Base-by-base conservation (phyloP, 345 rosid genomes). In the Raphanus sativus region DNA sequence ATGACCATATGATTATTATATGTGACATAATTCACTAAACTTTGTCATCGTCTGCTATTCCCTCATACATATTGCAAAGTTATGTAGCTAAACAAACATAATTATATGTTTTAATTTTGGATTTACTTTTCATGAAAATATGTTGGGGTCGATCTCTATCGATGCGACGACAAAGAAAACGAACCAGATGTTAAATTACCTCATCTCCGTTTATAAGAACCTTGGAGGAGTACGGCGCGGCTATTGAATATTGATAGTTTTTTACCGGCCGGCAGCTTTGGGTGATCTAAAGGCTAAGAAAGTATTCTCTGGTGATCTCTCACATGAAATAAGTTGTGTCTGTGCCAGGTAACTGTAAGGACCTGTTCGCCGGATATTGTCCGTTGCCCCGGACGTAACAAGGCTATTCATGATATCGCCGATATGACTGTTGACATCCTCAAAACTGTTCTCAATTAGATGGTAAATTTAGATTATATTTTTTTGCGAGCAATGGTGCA, bases 341-440 rank as follows among this genome's bases (percentile, higher is more conserved):
- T 0, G 55, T 1, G 17, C 75, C 76, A 0, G 8, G 0, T 32
- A 0, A 2, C 24, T 77, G 76, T 48, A 40, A 71, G 40, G 5
- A 5, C 1, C 76, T 21, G 52, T 75, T 67, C 12, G 26, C 73
- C 2, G 66, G 60, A 21, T 3, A 1, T 6, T 32, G 21, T 50
- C 71, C 71, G 12, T 34, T 21, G 1, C 65, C 70, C 2, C 50
- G 2, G 0, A 34, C 77, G 61, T 50, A 65, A 71, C 66, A 45
- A 59, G 26, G 74, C 24, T 5, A 40, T 24, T 3, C 80, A 80
- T 71, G 77, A 76, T 61, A 67, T 80, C 9, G 80, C 80, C 6
- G 67, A 59, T 28, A 76, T 75, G 80, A 71, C 80, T 56, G 2
- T 42, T 24, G 66, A 67, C 6, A 60, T 80, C 42, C 67, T 79